Base-by-base conservation (phyloP, 2,329 filamentous ascomycete species). In the Endoconidiophora laricicola region DNA sequence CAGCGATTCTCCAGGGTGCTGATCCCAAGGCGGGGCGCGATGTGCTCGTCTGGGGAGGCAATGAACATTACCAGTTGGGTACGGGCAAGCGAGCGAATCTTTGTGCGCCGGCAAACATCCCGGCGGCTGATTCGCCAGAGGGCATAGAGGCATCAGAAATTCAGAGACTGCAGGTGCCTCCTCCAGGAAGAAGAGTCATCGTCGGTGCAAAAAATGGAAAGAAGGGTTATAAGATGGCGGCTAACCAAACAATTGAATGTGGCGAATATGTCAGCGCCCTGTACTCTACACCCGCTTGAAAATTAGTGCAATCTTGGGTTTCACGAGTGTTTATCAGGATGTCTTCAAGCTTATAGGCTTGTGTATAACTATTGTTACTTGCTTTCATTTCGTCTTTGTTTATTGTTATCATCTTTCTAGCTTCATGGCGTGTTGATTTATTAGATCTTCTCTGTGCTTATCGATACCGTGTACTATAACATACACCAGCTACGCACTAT, bases 31-130 rank as follows among this genome's bases (percentile, higher is more conserved):
- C 79, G 48, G 91, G 91, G 45, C 79, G 83, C 3, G 91, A 96
- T 61, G 80, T 88, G 26, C 63, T 96, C 1, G 93, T 86, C 70
- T 98, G 88, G 86, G 91, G 91, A 54, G 86, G 86, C 48, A 98
- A 96, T 59, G 88, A 96, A 66, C 77, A 81, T 61, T 95, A 83
- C 63, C 91, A 98, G 65, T 75, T 98, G 23, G 91, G 91, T 10
- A 95, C 83, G 0, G 88, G 91, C 24, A 93, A 83, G 69, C 70
- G 90, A 54, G 91, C 78, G 59, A 96, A 96, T 60, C 61, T 83
- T 7, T 76, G 77, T 48, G 71, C 73, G 10, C 91, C 91, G 1
- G 71, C 73, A 1, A 90, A 94, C 60, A 86, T 95, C 48, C 76
- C 78, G 29, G 82, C 86, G 12, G 64, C 90, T 40, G 86, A 94